Evolutionary conservation across 164 flowering plant genomes (phyloP).

Genomic region (Annona cherimola): DNA sequence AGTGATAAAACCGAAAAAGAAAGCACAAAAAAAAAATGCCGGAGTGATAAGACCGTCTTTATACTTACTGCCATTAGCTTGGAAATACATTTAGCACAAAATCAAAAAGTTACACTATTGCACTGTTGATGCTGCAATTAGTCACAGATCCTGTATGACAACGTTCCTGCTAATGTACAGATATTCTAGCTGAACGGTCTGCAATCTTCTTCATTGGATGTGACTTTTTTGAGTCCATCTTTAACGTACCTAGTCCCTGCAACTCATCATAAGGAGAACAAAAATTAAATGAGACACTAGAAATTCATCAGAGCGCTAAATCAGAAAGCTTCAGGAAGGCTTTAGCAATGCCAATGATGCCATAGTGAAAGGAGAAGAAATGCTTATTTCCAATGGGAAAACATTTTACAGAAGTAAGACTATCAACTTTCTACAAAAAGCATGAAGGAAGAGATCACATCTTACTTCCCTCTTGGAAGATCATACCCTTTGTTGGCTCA

Average conservation of each 20-base stretch:
- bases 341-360: background rate
- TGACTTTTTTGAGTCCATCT: no score
- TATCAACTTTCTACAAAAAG: background rate
- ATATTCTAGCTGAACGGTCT: background rate
- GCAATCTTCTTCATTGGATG: background rate
- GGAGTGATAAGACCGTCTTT: no score
- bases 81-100: background rate
- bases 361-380: background rate
- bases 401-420: background rate
- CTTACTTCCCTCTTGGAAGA: background rate
- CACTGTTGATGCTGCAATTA: background rate
- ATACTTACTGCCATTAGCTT: background rate
- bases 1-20: background rate
- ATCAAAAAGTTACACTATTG: background rate
- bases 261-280: background rate
- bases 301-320: background rate
- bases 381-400: background rate
- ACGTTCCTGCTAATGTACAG: background rate
- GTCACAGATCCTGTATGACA: background rate
- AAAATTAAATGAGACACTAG: background rate
- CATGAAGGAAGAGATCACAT: background rate
- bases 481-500: no score
- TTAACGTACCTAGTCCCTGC: constrained; percentile 5
- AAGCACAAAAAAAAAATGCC: background rate
- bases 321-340: background rate